Base-by-base conservation (phyloP, 1,139 yeast genomes). In the Hansenula sp. region DNA sequence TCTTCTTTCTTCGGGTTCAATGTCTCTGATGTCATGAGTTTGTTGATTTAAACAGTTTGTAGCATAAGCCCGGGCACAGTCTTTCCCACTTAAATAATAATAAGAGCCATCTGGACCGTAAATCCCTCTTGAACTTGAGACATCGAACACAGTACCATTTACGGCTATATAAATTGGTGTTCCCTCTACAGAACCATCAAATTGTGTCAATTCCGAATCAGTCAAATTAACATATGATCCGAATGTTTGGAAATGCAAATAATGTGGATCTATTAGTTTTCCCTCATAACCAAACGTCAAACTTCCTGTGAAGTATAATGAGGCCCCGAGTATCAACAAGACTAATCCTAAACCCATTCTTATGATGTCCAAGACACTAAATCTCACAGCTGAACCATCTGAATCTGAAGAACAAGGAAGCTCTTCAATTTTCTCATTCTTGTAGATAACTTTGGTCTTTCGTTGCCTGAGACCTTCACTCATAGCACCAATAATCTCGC, bases 41-140 rank as follows among this genome's bases (percentile, higher is more conserved):
- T 74, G 69, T 52, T 79, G 81, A 42, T 75, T 79, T 52, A 87
- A 77, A 57, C 96, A 87, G 5, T 94, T 94, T 1, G 93, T 87
- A 4, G 81, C 84, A 55, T 78, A 82, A 24, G 89, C 89, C 39
- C 96, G 66, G 0, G 93, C 84, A 37, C 80, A 76, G 59, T 88
- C 96, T 40, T 66, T 67, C 0, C 95, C 96, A 21, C 81, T 74
- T 57, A 88, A 77, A 43, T 72, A 66, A 5, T 68, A 60, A 59
- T 87, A 87, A 1, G 82, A 62, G 0, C 90, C 90, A 1, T 71
- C 67, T 0, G 86, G 84, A 0, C 89, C 89, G 59, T 88, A 87
- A 2, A 82, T 66, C 2, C 59, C 63, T 2, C 72, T 66, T n/a
- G 77, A 68, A 0, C 73, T 62, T 4, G 80, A 64, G 3, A 87